Conservation (phyloP, 768 basidiomycete genomes). For the Inosperma sp. region DNA sequence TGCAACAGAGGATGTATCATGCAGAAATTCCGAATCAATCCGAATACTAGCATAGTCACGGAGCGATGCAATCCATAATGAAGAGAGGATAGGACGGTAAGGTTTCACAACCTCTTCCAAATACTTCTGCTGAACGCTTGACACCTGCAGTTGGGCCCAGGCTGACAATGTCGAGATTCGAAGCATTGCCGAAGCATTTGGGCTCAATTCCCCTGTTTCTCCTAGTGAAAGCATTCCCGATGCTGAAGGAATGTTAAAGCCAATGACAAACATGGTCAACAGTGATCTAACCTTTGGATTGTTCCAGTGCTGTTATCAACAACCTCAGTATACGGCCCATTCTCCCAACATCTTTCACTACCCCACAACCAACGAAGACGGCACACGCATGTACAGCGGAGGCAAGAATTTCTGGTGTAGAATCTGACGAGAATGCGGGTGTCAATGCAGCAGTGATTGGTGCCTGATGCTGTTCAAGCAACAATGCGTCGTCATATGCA, state of each 20-base stretch:
- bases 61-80: conserved; percentile 83
- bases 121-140: conserved; percentile 69
- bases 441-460: conserved; percentile 97
- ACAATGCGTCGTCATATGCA: conserved; percentile 82
- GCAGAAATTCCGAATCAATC: conserved; percentile 81
- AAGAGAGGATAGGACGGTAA: conserved; percentile 65
- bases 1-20: conserved; percentile 68
- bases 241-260: conserved; percentile 56
- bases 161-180: conserved; percentile 89
- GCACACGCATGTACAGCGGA: conserved; percentile 92
- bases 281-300: conserved; percentile 67
- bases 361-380: conserved; percentile 90
- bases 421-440: conserved; percentile 92
- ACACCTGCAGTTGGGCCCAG: conserved; percentile 89
- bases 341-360: conserved; percentile 81
- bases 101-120: conserved; percentile 79
- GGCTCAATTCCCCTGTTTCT: conserved; percentile 79
- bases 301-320: conserved; percentile 81
- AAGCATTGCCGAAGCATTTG: conserved; percentile 94
- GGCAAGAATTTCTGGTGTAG: conserved; percentile 91
- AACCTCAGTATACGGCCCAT: conserved; percentile 96
- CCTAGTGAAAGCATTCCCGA: conserved; percentile 82
- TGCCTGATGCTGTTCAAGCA: conserved; percentile 97
- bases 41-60: conserved; percentile 91
- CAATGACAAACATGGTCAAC: too few relatives aligned